phyloP scores from a whole-genome alignment of 1,284 basidiomycete genomes.

The Limonomyces culmigenus region DNA sequence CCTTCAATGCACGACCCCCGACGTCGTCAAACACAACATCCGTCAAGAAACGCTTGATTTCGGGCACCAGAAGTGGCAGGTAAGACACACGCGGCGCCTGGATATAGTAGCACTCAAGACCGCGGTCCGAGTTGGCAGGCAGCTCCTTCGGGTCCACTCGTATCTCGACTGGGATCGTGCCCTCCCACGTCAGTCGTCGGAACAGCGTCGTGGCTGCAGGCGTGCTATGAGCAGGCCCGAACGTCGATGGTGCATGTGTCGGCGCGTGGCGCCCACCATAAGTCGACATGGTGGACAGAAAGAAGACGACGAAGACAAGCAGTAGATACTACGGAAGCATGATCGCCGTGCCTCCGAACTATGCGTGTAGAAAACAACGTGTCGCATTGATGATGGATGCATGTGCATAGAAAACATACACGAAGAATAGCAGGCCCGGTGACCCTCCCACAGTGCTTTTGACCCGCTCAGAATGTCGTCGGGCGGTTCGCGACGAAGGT shows the following conservation, averaged over 20 bases:
- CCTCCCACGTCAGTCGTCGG: conserved; percentile 69
- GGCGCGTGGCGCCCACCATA: not conserved
- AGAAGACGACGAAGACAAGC: no score
- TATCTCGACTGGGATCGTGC: conserved; percentile 72
- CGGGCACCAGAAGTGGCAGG: conserved; percentile 76
- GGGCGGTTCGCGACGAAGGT: conserved; percentile 64
- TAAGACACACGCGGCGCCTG: conserved; percentile 84
- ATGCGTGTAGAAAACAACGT: no score
- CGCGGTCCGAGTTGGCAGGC: conserved; percentile 73
- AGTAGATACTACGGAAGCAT: no score
- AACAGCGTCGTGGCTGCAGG: conserved; percentile 56
- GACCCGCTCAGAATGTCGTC: conserved; percentile 36
- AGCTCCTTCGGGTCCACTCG: conserved; percentile 73
- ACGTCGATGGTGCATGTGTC: conserved; percentile 27
- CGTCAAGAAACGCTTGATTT: conserved; percentile 72
- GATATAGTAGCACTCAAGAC: conserved; percentile 71
- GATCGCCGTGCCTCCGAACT: no score
- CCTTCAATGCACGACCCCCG: conserved; percentile 51
- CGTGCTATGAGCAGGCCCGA: conserved; percentile 35
- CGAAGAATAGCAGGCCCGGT: no score
- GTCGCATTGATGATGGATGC: no score
- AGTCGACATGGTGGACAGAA: not conserved
- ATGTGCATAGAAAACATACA: no score
- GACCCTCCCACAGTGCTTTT: no score
- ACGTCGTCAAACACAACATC: conserved; percentile 81